Conservation (phyloP, 306 rosid genomes). For the Cucurbita ficifolia region DNA sequence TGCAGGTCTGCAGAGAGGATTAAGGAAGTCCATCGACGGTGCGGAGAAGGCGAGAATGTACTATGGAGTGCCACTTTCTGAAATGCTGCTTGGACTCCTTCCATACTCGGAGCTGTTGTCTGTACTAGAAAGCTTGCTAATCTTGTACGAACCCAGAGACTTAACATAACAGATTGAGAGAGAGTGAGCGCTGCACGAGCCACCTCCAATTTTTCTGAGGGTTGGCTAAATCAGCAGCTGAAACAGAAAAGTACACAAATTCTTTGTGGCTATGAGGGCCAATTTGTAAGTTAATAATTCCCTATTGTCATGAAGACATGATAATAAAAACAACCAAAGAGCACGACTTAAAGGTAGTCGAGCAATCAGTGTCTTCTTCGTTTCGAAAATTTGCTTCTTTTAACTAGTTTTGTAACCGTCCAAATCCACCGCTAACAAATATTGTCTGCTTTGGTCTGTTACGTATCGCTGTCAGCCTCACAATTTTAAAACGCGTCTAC, state of each 20-base stretch:
- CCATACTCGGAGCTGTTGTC: slow-evolving; percentile 43
- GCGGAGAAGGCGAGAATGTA: slow-evolving; percentile 51
- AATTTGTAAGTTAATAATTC: slow-evolving; percentile 36
- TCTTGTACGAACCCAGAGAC: background rate
- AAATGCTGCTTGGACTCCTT: slow-evolving; percentile 24
- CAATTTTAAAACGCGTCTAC: too few species aligned
- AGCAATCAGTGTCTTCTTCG: too few species aligned
- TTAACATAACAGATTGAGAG: slow-evolving; percentile 6
- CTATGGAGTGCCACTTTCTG: slow-evolving; percentile 40
- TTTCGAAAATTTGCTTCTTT: too few species aligned
- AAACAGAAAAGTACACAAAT: slow-evolving; percentile 27
- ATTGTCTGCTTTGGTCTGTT: too few species aligned
- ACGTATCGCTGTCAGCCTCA: too few species aligned
- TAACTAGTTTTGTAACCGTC: too few species aligned
- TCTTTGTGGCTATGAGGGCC: slow-evolving; percentile 77
- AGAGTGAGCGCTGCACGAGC: slow-evolving; percentile 35
- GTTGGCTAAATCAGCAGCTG: slow-evolving; percentile 47
- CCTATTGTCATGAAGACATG: slow-evolving; percentile 46
- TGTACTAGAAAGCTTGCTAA: background rate
- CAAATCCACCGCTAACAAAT: too few species aligned
- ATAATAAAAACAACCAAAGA: slow-evolving; percentile 20
- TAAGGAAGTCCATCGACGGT: slow-evolving; percentile 47
- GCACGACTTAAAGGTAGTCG: too few species aligned
- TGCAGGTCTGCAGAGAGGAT: slow-evolving; percentile 51
- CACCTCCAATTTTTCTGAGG: slow-evolving; percentile 56